Conservation (phyloP, 164 flowering plant genomes). For the Magnolia changhungtana region DNA sequence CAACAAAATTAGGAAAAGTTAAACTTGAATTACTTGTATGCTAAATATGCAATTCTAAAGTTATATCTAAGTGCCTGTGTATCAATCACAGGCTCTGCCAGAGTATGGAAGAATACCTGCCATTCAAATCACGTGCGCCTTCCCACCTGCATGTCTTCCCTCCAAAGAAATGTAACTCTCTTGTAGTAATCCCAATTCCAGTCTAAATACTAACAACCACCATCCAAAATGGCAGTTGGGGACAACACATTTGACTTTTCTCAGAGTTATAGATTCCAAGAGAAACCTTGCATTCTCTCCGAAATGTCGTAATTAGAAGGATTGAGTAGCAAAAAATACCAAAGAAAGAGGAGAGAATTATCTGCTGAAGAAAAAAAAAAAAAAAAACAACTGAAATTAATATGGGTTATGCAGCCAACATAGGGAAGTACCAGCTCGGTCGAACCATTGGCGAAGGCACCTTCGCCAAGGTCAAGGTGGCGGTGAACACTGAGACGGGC, state of each 20-base stretch:
- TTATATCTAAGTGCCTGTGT: no score
- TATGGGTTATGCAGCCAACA: slow-evolving; percentile 45
- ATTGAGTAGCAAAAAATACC: not conserved
- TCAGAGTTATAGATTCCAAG: not conserved
- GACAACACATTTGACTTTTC: not conserved
- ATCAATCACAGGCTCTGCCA: no score
- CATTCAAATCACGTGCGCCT: slow-evolving; percentile 10
- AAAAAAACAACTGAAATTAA: not conserved
- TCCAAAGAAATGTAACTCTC: not conserved
- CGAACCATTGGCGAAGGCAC: slow-evolving; percentile 70
- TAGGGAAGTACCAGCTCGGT: slow-evolving; percentile 61
- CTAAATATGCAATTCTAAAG: no score
- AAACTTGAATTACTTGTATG: no score
- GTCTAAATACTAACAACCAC: not conserved
- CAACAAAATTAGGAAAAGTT: no score
- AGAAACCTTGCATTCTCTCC: not conserved
- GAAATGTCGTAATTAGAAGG: not conserved
- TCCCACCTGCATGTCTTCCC: not conserved
- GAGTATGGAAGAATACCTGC: not conserved
- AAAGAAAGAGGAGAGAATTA: not conserved
- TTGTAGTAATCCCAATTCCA: not conserved
- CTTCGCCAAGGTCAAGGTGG: slow-evolving; percentile 79
- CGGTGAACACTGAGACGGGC: slow-evolving; percentile 34
- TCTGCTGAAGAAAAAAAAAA: not conserved
- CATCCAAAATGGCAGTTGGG: slow-evolving; percentile 4